Percentiles rank a stretch among this genome's conserved stretches.
Evolutionary conservation across 2,329 filamentous ascomycete genomes (phyloP).

Genomic region (Xylaria sp.): DNA sequence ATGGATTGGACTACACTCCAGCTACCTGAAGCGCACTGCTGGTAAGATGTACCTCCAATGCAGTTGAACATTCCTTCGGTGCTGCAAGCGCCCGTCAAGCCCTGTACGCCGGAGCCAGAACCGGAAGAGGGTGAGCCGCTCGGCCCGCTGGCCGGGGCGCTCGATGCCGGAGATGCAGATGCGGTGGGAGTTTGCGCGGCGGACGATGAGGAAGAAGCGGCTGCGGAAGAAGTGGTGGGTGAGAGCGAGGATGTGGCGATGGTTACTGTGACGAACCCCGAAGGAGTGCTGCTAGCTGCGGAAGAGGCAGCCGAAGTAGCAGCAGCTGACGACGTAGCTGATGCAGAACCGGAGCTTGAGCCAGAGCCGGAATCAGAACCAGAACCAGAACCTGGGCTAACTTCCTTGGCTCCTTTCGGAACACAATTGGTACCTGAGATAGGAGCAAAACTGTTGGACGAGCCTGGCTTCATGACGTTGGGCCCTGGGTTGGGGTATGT

Average conservation of each 20-base stretch:
- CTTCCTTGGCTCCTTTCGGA: slow-evolving; percentile 47
- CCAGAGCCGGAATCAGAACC: slow-evolving; percentile 29
- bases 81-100: slow-evolving; percentile 48
- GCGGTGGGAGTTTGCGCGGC: slow-evolving; percentile 5
- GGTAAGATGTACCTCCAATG: slow-evolving; percentile 48
- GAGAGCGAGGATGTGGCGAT: slow-evolving; percentile 3
- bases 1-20: slow-evolving; percentile 49
- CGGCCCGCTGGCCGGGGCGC: slow-evolving; percentile 25
- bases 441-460: slow-evolving; percentile 49
- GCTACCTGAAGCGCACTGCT: slow-evolving; percentile 51
- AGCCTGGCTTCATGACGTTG: slow-evolving; percentile 57
- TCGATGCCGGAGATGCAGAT: slow-evolving; percentile 17
- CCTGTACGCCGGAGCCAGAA: slow-evolving; percentile 30
- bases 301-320: slow-evolving; percentile 4
- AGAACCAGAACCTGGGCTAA: slow-evolving; percentile 31
- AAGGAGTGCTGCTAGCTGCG: slow-evolving; percentile 11
- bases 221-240: slow-evolving; percentile 25
- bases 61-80: slow-evolving; percentile 52
- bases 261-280: slow-evolving; percentile 26
- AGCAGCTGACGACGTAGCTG: slow-evolving; percentile 4
- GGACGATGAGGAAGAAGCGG: not conserved
- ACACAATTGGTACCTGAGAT: slow-evolving; percentile 45
- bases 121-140: slow-evolving; percentile 30
- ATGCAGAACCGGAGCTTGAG: slow-evolving; percentile 4
- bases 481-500: slow-evolving; percentile 72